phyloP scores from a whole-genome alignment of 495 filamentous ascomycete species.

The Niebla homalea region DNA sequence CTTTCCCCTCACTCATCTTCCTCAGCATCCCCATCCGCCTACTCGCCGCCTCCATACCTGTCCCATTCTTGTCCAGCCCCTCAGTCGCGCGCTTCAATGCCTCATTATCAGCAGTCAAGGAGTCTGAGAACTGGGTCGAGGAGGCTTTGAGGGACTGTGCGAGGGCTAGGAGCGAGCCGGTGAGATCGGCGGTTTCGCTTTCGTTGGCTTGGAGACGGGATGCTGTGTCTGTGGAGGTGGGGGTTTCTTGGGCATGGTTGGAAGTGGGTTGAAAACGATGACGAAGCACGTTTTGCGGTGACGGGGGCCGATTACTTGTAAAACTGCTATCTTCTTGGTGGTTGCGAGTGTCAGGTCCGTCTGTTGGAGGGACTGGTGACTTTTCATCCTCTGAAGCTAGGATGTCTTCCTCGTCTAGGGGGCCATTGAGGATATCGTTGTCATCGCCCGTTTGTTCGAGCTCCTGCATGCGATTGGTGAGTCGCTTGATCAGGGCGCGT shows the following conservation, averaged over 20 bases:
- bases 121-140: slow-evolving; percentile 52
- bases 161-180: slow-evolving; percentile 61
- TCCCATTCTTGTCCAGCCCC: slow-evolving; percentile 61
- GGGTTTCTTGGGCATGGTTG: slow-evolving; percentile 12
- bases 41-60: slow-evolving; percentile 60
- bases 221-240: slow-evolving; percentile 1
- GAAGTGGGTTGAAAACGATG: slow-evolving; percentile 18
- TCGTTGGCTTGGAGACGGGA: slow-evolving; percentile 31
- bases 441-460: slow-evolving; percentile 12
- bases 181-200: slow-evolving; percentile 72
- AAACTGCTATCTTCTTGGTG: neutral
- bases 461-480: slow-evolving; percentile 13
- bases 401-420: slow-evolving; percentile 12
- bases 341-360: too few relatives aligned
- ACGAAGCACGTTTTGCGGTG: slow-evolving; percentile 20
- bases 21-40: slow-evolving; percentile 59
- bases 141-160: slow-evolving; percentile 66
- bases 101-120: slow-evolving; percentile 57
- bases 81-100: slow-evolving; percentile 55
- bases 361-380: neutral
- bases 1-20: slow-evolving; percentile 69
- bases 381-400: slow-evolving; percentile 5
- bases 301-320: slow-evolving; percentile 7
- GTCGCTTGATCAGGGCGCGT: slow-evolving; percentile 17
- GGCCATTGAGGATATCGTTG: slow-evolving; percentile 8